These are phyloP conservation scores for Beauveria brongniartii DNA, from an alignment of 2,329 filamentous ascomycete genomes.

Conservation along the genomic window DNA sequence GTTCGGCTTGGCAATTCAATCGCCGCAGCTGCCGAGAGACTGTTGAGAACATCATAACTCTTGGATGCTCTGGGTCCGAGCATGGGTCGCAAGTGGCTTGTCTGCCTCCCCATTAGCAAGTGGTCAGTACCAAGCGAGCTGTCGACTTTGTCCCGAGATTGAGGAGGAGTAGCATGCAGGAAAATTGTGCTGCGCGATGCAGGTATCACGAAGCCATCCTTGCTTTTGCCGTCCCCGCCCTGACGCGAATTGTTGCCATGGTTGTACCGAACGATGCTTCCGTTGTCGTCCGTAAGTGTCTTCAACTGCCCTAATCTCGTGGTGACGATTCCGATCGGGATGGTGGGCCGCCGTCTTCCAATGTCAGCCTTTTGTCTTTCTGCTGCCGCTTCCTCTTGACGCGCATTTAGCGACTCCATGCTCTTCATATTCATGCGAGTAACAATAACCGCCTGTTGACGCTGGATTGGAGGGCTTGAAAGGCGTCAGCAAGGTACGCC, in stretches of 20 bases:
- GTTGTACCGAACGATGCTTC: not conserved
- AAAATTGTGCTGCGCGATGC: conserved; percentile 10
- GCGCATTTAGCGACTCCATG: not conserved
- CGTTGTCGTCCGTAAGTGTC: not conserved
- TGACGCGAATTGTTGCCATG: conserved; percentile 17
- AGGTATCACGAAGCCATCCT: conserved; percentile 13
- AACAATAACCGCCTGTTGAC: not conserved
- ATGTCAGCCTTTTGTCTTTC: not conserved
- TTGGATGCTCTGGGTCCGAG: not conserved
- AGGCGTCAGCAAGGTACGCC: not conserved
- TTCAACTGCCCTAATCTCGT: conserved; percentile 5
- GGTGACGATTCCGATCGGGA: conserved; percentile 3
- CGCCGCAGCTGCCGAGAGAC: not conserved
- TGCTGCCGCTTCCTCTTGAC: not conserved
- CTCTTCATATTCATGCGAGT: not conserved
- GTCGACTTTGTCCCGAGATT: not conserved
- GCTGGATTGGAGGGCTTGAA: not conserved
- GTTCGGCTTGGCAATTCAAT: not conserved
- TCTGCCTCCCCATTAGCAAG: not conserved
- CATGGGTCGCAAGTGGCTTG: not conserved
- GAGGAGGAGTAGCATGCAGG: not conserved
- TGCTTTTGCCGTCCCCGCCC: conserved; percentile 12
- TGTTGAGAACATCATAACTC: not conserved
- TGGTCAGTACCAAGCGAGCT: not conserved
- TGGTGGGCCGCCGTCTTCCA: not conserved